Evolutionary conservation across 164 flowering plant species (phyloP).

Genomic region (Aristolochia californica): DNA sequence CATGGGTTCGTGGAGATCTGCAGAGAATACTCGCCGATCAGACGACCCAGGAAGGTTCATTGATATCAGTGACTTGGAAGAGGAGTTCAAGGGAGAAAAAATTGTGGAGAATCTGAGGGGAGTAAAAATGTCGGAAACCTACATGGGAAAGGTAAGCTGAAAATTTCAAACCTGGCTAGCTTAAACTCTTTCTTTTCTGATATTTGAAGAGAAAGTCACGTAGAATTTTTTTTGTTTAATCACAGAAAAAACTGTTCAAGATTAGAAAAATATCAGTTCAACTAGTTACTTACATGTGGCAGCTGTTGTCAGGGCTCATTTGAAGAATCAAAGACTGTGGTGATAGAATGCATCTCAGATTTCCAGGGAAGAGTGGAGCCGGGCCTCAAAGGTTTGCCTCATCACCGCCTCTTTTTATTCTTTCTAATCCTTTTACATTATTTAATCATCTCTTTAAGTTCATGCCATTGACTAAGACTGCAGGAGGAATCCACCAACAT

Average conservation of each 20-base stretch:
- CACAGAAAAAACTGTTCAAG: no score
- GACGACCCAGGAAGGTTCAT: slow-evolving; percentile 24
- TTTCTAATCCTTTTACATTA: not conserved
- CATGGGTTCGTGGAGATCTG: not conserved
- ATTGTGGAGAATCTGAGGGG: slow-evolving; percentile 59
- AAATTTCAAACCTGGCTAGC: not conserved
- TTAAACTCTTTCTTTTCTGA: no score
- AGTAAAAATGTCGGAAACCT: slow-evolving; percentile 60
- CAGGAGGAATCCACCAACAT: slow-evolving; percentile 25
- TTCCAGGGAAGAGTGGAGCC: slow-evolving; percentile 25
- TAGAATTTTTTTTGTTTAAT: no score
- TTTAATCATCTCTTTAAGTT: not conserved
- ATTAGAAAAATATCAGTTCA: no score
- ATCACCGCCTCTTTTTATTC: not conserved
- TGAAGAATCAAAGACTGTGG: slow-evolving; percentile 45
- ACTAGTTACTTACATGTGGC: no score
- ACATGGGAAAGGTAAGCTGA: slow-evolving; percentile 42
- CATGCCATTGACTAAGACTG: slow-evolving; percentile 4
- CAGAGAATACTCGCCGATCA: slow-evolving; percentile 14
- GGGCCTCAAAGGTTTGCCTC: slow-evolving; percentile 25
- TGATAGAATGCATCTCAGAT: slow-evolving; percentile 40
- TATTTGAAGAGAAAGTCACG: no score
- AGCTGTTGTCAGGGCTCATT: slow-evolving; percentile 34
- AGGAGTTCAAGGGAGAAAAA: slow-evolving; percentile 27
- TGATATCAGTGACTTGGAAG: slow-evolving; percentile 33